Conservation (phyloP, 225 moss, liverwort and hornwort species). For the Straminergon stramineum region DNA sequence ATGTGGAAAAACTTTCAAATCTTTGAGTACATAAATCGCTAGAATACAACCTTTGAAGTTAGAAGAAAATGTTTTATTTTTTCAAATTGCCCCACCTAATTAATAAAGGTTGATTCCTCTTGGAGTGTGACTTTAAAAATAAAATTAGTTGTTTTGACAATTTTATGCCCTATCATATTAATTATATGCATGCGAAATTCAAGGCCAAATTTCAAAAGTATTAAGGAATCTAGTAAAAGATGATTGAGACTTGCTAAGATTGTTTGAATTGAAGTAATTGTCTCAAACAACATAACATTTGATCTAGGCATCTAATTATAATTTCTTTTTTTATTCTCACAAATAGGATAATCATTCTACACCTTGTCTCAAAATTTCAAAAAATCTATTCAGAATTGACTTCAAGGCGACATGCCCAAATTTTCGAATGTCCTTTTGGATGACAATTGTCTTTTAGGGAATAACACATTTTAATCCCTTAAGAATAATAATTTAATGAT, state of each 20-base stretch:
- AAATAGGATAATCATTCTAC: fast-evolving
- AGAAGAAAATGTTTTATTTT: background rate
- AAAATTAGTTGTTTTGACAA: background rate
- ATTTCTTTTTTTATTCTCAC: background rate
- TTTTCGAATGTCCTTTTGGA: fast-evolving
- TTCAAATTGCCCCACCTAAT: background rate
- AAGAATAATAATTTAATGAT: background rate
- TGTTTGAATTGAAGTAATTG: background rate
- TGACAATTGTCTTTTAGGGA: background rate
- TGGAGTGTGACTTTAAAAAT: background rate
- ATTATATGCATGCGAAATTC: background rate
- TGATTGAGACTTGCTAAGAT: background rate
- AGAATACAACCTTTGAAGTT: background rate
- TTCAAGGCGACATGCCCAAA: background rate
- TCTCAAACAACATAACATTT: background rate
- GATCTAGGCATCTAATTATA: fast-evolving
- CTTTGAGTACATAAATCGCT: background rate
- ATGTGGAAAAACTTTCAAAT: background rate
- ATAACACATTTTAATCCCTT: too few relatives aligned
- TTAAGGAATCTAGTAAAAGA: background rate
- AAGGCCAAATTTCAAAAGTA: background rate
- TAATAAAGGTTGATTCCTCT: background rate
- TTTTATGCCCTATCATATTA: background rate
- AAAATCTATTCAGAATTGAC: too few relatives aligned
- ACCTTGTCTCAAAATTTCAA: background rate